Evolutionary conservation across 768 basidiomycete species (phyloP), one percentile per base, ranked within the genome.

Genomic region (Piloderma croceum): DNA sequence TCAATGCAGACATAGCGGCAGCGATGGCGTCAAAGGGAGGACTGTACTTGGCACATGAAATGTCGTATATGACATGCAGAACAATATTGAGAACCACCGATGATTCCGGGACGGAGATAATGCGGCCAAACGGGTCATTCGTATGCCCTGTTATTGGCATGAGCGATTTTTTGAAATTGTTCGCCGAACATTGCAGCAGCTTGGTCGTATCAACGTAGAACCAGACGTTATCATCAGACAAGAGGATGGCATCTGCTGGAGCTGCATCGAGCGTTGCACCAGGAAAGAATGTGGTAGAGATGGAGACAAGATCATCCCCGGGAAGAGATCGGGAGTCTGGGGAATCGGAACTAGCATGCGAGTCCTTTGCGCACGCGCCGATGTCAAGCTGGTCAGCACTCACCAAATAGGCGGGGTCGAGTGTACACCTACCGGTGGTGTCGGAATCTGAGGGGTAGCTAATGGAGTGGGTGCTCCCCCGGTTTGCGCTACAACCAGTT

Each of bases 161-260:
- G 15, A 91, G 62, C 31, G 78, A 69, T 3, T 69, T 64, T 32
- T 73, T 70, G 61, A 90, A 89, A 9, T 59, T 62, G 47, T 88
- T 90, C 23, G 65, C 62, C 10, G 89, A 90, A 9, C 67, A 70
- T 3, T 61, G 53, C 22, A 83, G 67, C 31, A 90, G 64, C 38
- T 76, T 51, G 31, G 76, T 64, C 0, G 69, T 64, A 56, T 90
- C 84, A 6, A 81, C 81, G 53, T 90, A 90, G 70, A 91, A 91
- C 61, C 87, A 87, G 27, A 91, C 85, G n/a, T 74, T 71, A 52
- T 91, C 89, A 20, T 77, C 70, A 2, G 85, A 80, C 40, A 88
- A 63, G 37, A 88, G 62, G 49, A 83, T 68, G 32, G 78, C 48
- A 54, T 90, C 82, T 1, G 83, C 77, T 2, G 69, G 67, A 38